Evolutionary conservation across 805 yeast genomes (phyloP), one percentile per base, ranked within the genome.

Genomic region (Saccharomycopsis babjevae): DNA sequence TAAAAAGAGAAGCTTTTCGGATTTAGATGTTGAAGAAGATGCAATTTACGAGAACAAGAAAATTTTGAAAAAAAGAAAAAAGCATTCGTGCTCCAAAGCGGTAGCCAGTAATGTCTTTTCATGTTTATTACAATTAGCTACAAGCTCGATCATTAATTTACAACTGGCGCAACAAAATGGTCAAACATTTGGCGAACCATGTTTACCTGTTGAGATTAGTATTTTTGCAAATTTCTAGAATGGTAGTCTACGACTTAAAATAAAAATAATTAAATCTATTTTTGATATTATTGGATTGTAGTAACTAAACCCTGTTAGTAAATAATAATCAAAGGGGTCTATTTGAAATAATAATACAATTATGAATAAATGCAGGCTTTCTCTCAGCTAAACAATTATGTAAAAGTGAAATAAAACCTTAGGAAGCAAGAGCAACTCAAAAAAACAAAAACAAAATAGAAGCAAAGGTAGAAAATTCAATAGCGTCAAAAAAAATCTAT

Each of bases 121-220:
- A 18, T 22, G 60, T 25, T 28, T 62, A 16, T 46, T 62, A 16
- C 62, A 62, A 25, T 43, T 62, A 15, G 64, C 64, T 16, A 56
- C 61, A 7, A 56, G 43, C 42, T 56, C 59, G 2, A 22, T 61
- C 11, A 22, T 61, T 22, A 40, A 58, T 25, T 22, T 46, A 5
- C 34, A 46, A 11, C 52, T 25, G 32, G 32, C 28, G 10, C 52
- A 46, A 13, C 15, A 25, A 20, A 22, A 46, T 46, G 13, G 15
- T 3, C 32, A 28, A 22, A 25, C 16, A 22, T 20, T 13, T 46
- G 28, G 32, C 4, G 16, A 25, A 34, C 28, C 39, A 36, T 52
- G 42, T 6, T 34, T 50, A 15, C 56, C 42, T 28, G 25, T 15
- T n/a, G 50, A 25, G 22, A 25, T 43, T 46, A 50, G 40, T 50